A percentile compares a stretch with the other conserved stretches of the same genome.
Conservation (phyloP, 345 rosid species). For the Gossypium thurberi region DNA sequence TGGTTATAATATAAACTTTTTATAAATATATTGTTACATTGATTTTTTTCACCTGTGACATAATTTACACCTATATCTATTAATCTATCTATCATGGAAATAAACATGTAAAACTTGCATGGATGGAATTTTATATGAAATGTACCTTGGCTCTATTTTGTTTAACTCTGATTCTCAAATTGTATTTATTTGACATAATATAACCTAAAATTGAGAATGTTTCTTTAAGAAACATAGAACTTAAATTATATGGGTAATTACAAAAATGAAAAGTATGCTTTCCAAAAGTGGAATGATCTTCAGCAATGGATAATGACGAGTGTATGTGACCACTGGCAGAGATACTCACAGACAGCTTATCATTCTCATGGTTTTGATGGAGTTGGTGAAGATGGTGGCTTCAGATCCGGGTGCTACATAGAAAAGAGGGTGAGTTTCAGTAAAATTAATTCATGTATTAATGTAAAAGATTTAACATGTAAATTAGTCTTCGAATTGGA, state of each 20-base stretch:
- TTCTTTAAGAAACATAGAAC: not conserved
- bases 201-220: not conserved
- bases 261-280: not conserved
- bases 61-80: no score
- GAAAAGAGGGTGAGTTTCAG: not conserved
- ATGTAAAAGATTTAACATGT: not conserved
- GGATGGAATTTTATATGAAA: no score
- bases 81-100: no score
- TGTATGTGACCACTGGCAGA: not conserved
- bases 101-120: no score
- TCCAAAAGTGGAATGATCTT: not conserved
- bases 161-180: not conserved
- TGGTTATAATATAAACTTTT: no score
- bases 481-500: not conserved
- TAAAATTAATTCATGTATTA: not conserved
- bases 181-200: not conserved
- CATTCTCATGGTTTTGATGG: conserved; percentile 35
- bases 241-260: not conserved
- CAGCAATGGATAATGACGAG: not conserved
- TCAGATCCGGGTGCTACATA: conserved; percentile 46
- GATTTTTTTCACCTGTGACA: no score
- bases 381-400: conserved; percentile 55
- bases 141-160: not conserved
- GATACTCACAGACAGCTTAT: not conserved
- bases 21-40: no score